phyloP scores from a whole-genome alignment of 202 grass and related monocot species.

The Bolboschoenoplectus hybrid region DNA sequence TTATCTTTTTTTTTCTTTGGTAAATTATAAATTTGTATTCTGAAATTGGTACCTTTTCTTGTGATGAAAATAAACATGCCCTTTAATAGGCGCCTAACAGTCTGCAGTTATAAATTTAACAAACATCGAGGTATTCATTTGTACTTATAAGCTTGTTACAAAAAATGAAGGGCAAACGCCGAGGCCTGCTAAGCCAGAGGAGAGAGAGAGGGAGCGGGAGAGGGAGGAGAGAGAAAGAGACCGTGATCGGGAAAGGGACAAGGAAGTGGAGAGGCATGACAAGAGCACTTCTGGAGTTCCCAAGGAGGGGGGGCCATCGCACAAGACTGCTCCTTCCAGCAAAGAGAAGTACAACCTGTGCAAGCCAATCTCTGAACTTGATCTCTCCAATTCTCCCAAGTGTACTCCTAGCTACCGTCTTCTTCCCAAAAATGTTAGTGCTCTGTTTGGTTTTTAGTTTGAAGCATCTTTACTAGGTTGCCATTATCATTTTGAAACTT shows the following conservation, averaged over 20 bases:
- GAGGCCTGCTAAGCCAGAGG: conserved; percentile 45
- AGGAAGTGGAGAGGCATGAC: conserved; percentile 47
- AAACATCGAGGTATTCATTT: conserved; percentile 5
- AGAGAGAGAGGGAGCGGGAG: conserved; percentile 52
- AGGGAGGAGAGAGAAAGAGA: conserved; percentile 49
- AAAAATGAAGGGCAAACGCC: conserved; percentile 42
- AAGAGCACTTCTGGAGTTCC: conserved; percentile 38
- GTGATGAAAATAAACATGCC: conserved; percentile 19
- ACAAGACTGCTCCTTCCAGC: conserved; percentile 41
- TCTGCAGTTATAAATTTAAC: conserved; percentile 26
- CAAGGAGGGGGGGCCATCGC: conserved; percentile 39
- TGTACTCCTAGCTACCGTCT: conserved; percentile 63
- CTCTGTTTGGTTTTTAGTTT: conserved; percentile 13
- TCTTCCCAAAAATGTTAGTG: conserved; percentile 54
- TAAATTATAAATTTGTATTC: neutral
- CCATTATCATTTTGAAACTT: neutral
- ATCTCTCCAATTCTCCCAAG: conserved; percentile 52
- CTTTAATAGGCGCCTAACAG: neutral
- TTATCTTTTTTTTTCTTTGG: conserved; percentile 6
- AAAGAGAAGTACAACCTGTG: conserved; percentile 58
- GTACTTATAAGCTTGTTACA: conserved; percentile 39
- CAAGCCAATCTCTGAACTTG: conserved; percentile 61
- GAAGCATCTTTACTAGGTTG: neutral
- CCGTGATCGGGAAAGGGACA: conserved; percentile 40
- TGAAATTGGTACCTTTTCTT: neutral